Evolutionary conservation across 345 rosid genomes (phyloP).

Genomic region (Eutrema heterophyllum): DNA sequence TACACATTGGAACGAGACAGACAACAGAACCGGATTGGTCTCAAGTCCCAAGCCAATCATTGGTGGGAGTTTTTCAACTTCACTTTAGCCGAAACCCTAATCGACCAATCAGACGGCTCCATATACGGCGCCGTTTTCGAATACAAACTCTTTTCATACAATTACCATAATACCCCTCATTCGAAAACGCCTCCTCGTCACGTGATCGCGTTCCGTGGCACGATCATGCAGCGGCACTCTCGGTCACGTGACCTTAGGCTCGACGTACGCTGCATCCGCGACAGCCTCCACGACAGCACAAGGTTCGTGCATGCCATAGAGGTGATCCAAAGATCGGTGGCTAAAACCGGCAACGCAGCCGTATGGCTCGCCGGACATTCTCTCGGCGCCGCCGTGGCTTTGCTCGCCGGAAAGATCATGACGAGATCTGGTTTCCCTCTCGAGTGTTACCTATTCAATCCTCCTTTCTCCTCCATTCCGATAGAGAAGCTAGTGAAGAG

Average conservation of each 20-base stretch:
- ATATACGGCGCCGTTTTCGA: slow-evolving; percentile 62
- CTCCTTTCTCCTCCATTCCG: slow-evolving; percentile 64
- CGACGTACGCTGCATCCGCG: slow-evolving; percentile 41
- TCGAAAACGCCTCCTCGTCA: slow-evolving; percentile 39
- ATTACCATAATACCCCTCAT: slow-evolving; percentile 6
- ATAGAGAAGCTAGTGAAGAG: slow-evolving; percentile 42
- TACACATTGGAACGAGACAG: slow-evolving; percentile 48
- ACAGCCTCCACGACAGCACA: slow-evolving; percentile 46
- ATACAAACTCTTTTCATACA: slow-evolving; percentile 15
- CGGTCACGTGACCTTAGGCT: slow-evolving; percentile 47
- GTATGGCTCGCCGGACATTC: slow-evolving; percentile 72
- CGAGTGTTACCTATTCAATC: slow-evolving; percentile 58
- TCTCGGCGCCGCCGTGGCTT: slow-evolving; percentile 66
- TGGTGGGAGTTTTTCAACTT: slow-evolving; percentile 76
- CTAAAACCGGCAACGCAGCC: slow-evolving; percentile 33
- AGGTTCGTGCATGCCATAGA: slow-evolving; percentile 52
- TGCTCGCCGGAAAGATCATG: slow-evolving; percentile 60
- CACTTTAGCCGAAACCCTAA: slow-evolving; percentile 37
- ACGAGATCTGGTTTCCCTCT: slow-evolving; percentile 38
- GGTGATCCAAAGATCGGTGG: slow-evolving; percentile 39
- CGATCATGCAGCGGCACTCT: slow-evolving; percentile 41
- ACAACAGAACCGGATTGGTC: slow-evolving; percentile 42
- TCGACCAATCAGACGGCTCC: slow-evolving; percentile 53
- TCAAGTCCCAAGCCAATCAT: slow-evolving; percentile 40
- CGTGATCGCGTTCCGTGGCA: slow-evolving; percentile 72